Percentiles rank a stretch among this genome's conserved stretches.
phyloP scores from a whole-genome alignment of 345 rosid genomes.

The thale cress (Arabidopsis thaliana) region DNA sequence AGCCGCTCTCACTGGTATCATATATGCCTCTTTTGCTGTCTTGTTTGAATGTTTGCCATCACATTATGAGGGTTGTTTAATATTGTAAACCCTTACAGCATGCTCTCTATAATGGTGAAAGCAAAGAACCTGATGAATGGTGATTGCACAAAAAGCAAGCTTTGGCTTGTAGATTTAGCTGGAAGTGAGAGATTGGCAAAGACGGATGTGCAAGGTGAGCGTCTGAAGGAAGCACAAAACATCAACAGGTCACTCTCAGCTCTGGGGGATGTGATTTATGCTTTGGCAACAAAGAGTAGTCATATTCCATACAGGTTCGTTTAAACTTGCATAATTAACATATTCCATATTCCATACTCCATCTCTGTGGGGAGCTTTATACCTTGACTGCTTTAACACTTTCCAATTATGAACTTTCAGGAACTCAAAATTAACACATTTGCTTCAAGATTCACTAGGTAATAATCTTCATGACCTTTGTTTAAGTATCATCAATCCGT shows the following conservation, averaged over 20 bases:
- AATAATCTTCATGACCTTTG: conserved; percentile 30
- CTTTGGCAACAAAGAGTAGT: conserved; percentile 83
- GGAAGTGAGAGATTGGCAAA: conserved; percentile 97
- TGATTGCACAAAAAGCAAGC: conserved; percentile 94
- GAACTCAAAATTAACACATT: conserved; percentile 95
- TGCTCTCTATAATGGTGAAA: conserved; percentile 89
- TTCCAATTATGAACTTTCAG: conserved; percentile 52
- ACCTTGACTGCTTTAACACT: conserved; percentile 32
- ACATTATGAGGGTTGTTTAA: not conserved
- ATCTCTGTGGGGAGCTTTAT: not conserved
- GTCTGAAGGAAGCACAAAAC: conserved; percentile 96
- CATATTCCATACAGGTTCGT: conserved; percentile 89
- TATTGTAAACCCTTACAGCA: conserved; percentile 56
- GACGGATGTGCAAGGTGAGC: conserved; percentile 90
- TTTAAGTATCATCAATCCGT: not conserved
- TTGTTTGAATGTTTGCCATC: conserved; percentile 26
- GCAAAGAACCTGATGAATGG: conserved; percentile 83
- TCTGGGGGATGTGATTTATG: conserved; percentile 91
- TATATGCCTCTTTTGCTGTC: conserved; percentile 11
- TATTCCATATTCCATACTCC: not conserved
- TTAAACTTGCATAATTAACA: not conserved
- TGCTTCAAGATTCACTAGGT: conserved; percentile 97
- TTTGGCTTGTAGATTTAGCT: conserved; percentile 98
- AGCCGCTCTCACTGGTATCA: conserved; percentile 97
- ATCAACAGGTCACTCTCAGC: conserved; percentile 94